Evolutionary conservation across 2,329 filamentous ascomycete species (phyloP), one percentile per base, ranked within the genome.

Genomic region (Pochonia chlamydosporia): DNA sequence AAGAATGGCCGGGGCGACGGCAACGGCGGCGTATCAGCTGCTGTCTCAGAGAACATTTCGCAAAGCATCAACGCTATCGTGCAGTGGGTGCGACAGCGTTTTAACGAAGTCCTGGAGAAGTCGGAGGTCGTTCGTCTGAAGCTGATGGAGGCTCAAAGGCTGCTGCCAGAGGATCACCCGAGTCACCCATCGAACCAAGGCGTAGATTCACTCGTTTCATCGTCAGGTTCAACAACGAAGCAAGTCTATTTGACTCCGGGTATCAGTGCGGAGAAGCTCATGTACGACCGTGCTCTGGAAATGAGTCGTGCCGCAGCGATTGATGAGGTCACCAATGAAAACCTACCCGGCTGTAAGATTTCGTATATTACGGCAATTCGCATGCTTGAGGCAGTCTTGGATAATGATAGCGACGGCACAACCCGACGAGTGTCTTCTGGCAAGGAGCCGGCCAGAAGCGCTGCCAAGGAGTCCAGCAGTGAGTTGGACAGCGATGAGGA

Each of bases 91-190:
- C 87, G 93, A 28, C 80, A 78, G 55, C 87, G 92, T 5, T 99
- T 99, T 75, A 99, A 99, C 62, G 93, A 97, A 63, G 93, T 95
- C 33, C 72, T 97, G 51, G 91, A 96, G 68, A 99, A 99, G 71
- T 91, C 91, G 1, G 92, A 97, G 60, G 79, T 96, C 54, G 90
- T 96, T n/a, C 87, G 89, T 40, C 74, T 91, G 40, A 95, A 91
- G 63, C 76, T 99, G 42, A 75, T 89, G 39, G 89, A 95, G 52
- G 89, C 87, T 4, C 93, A 99, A 64, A 85, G 83, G 63, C 80
- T 84, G 56, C 74, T 99, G 4, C 91, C 93, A 0, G 74, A 82
- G 41, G 87, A 93, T 56, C 92, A 99, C 57, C 86, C 90, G 1
- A 86, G 83, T 56, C 89, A 97, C 59, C 91, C 91, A 1, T 83